phyloP scores from a whole-genome alignment of 2,329 filamentous ascomycete species.

The Hymenoscyphus scutula region DNA sequence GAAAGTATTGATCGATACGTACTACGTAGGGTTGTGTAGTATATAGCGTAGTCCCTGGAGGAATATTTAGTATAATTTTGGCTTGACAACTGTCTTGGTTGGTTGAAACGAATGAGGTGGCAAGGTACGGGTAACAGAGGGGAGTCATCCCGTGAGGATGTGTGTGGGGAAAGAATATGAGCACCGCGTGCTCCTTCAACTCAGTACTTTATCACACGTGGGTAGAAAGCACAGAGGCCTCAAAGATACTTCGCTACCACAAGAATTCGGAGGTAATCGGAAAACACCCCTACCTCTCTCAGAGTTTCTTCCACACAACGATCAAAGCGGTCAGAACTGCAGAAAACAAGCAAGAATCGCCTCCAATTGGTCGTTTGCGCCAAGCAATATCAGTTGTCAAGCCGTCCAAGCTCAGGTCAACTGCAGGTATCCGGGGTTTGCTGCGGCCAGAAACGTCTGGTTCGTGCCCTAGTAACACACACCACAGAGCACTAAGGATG shows the following conservation, averaged over 20 bases:
- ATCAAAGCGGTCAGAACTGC: conserved; percentile 24
- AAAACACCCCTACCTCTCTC: not conserved
- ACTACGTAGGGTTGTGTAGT: not conserved
- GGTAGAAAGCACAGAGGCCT: not conserved
- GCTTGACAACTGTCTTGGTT: not conserved
- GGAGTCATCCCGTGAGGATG: conserved; percentile 1
- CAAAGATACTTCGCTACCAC: not conserved
- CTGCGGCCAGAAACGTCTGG: conserved; percentile 21
- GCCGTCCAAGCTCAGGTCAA: conserved; percentile 19
- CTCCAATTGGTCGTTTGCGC: conserved; percentile 25
- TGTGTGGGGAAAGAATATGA: not conserved
- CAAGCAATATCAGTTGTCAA: conserved; percentile 13
- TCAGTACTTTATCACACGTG: conserved; percentile 1
- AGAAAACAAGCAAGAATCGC: conserved; percentile 10
- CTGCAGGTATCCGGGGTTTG: conserved; percentile 28
- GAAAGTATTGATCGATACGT: not conserved
- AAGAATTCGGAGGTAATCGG: not conserved
- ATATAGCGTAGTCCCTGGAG: not conserved
- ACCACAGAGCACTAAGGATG: not conserved
- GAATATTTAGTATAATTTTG: not conserved
- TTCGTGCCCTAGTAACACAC: conserved; percentile 11
- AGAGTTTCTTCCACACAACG: conserved; percentile 12
- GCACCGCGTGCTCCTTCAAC: conserved; percentile 6
- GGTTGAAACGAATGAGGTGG: conserved; percentile 10
- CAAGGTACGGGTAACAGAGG: conserved; percentile 14